phyloP scores from a whole-genome alignment of 176 grass and related monocot species.

The Aegilops bicornis region DNA sequence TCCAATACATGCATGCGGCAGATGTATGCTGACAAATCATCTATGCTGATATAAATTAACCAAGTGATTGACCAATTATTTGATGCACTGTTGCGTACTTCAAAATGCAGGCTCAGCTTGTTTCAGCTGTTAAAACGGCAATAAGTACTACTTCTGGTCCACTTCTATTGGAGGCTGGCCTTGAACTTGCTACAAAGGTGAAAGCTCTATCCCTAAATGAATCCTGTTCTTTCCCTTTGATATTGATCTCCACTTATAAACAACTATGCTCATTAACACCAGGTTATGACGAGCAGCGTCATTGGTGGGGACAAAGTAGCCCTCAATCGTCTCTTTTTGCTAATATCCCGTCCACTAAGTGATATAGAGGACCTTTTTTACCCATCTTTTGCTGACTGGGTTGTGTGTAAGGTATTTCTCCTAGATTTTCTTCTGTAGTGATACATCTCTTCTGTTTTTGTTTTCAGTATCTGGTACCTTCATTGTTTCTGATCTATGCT shows the following conservation, averaged over 20 bases:
- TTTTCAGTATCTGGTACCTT: conserved; percentile 32
- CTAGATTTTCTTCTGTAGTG: conserved; percentile 1
- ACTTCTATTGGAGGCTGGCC: conserved; percentile 94
- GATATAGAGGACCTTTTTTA: conserved; percentile 90
- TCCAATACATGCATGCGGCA: not conserved
- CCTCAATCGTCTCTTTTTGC: conserved; percentile 81
- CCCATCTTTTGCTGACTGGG: conserved; percentile 98
- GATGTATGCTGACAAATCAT: not conserved
- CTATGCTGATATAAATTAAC: conserved; percentile 12
- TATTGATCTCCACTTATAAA: not conserved
- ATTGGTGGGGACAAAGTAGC: conserved; percentile 80
- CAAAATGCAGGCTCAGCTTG: conserved; percentile 88
- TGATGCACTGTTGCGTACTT: conserved; percentile 24
- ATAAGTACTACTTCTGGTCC: conserved; percentile 77
- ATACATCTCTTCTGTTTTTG: conserved; percentile 21
- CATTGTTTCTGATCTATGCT: conserved; percentile 26
- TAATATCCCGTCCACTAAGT: conserved; percentile 78
- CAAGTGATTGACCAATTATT: not conserved
- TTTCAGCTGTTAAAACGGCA: conserved; percentile 89
- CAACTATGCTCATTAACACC: conserved; percentile 34
- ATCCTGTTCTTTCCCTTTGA: not conserved
- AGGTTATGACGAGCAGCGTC: conserved; percentile 93
- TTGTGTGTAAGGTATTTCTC: conserved; percentile 93
- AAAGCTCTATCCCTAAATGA: conserved; percentile 41
- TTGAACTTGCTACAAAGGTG: conserved; percentile 92